Evolutionary conservation across 2,329 filamentous ascomycete species (phyloP), one percentile per base, ranked within the genome.

Genomic region (Botrytis medusae): DNA sequence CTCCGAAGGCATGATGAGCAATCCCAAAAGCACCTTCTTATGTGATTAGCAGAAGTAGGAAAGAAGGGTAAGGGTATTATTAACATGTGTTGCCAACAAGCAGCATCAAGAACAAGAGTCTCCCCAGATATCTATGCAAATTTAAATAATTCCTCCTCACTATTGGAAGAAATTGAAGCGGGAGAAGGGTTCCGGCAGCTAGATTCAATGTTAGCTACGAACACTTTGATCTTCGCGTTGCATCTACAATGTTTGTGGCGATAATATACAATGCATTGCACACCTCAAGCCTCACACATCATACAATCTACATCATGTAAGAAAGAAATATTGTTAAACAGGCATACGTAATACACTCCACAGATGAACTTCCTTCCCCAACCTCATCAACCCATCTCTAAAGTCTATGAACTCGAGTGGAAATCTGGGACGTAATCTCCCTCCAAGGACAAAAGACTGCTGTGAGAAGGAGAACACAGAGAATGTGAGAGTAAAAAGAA

Each of bases 331-430:
- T 10, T 9, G 6, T 20, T 6, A 22, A 46, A 20, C 25, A 42
- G 22, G 29, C 69, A 48, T 63, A 71, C 69, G 69, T 71, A 71
- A 51, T 51, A 71, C 69, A 51, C 69, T 71, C 69, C 69, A 63
- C 29, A 51, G 6, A 63, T 71, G 69, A 22, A 71, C 3, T 16
- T 71, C 42, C 54, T 63, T 71, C 22, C n/a, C 54, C 54, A 71
- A 51, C 32, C 25, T 40, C 57, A 71, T 51, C 42, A 48, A 51
- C 4, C 42, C 57, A 20, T 71, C 57, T 40, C 69, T 62, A 22
- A 71, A 71, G 44, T 22, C 42, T 10, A 71, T 9, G 2, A 40
- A 40, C 10, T 63, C 42, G 20, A 34, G 20, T 25, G 57, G 42
- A 32, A 62, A 63, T 2, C 9, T 18, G 22, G 29, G 57, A 22